Evolutionary conservation across 208 protist species (phyloP).

Genomic region (Herpetomonas samuelpessoai): DNA sequence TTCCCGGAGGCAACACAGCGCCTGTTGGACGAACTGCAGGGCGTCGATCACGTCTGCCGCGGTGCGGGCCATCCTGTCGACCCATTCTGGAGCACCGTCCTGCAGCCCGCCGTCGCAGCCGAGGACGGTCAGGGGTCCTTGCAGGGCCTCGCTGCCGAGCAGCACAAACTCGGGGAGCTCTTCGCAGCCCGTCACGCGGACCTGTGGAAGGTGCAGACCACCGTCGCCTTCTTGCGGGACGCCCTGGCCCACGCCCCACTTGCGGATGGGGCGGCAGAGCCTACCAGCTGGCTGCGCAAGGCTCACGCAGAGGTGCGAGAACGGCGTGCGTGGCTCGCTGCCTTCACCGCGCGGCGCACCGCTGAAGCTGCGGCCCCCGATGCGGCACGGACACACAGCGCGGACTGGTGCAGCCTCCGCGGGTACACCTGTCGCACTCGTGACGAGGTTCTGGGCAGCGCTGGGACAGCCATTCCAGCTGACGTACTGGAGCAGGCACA

Average conservation of each 20-base stretch:
- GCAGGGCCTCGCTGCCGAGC: not conserved
- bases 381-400: not conserved
- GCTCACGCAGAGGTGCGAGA: too few relatives aligned
- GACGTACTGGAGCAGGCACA: constrained; percentile 33
- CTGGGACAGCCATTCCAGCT: constrained; percentile 39
- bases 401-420: constrained; percentile 7
- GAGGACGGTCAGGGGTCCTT: constrained; percentile 6
- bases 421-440: constrained; percentile 26
- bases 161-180: constrained; percentile 30
- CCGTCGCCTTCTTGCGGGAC: constrained; percentile 17
- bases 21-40: constrained; percentile 52
- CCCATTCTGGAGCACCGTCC: constrained; percentile 14
- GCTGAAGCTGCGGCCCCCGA: not conserved
- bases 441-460: constrained; percentile 36
- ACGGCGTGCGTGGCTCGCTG: too few relatives aligned
- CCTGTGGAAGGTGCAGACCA: constrained; percentile 69
- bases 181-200: constrained; percentile 71
- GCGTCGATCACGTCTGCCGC: constrained; percentile 24
- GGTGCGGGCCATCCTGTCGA: constrained; percentile 16
- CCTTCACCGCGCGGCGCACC: not conserved
- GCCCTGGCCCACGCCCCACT: constrained; percentile 8
- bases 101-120: not conserved
- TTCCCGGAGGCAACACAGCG: constrained; percentile 55
- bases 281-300: too few relatives aligned
- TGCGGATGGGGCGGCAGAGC: not conserved